Percentiles rank a stretch among this genome's conserved stretches.
Conservation (phyloP, 225 moss, liverwort and hornwort genomes). For the Marchantia paleacea region DNA sequence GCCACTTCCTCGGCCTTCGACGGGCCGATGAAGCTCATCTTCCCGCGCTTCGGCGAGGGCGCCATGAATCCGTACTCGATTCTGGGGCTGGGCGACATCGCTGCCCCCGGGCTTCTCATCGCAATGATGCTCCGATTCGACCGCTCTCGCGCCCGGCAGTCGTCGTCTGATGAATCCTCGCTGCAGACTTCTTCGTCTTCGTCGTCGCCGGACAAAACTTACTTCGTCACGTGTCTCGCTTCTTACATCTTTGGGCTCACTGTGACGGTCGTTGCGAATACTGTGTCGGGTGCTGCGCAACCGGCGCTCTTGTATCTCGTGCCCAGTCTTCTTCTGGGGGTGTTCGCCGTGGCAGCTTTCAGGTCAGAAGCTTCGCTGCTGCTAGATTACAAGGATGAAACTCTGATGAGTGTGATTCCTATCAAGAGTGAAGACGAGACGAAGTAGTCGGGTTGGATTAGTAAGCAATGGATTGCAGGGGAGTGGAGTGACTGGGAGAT, state of each 20-base stretch:
- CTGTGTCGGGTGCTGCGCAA: slow-evolving; percentile 91
- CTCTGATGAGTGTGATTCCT: slow-evolving; percentile 42
- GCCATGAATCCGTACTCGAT: slow-evolving; percentile 88
- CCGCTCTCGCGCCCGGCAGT: slow-evolving; percentile 48
- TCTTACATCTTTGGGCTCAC: slow-evolving; percentile 95
- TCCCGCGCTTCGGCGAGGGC: slow-evolving; percentile 63
- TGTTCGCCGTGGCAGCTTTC: slow-evolving; percentile 76
- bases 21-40: slow-evolving; percentile 96
- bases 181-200: neutral
- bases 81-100: slow-evolving; percentile 90
- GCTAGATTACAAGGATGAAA: slow-evolving; percentile 80
- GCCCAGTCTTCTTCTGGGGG: slow-evolving; percentile 82
- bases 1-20: slow-evolving; percentile 96
- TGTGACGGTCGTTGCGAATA: slow-evolving; percentile 82
- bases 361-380: slow-evolving; percentile 91
- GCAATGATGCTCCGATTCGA: slow-evolving; percentile 98
- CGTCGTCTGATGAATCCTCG: slow-evolving; percentile 21
- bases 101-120: slow-evolving; percentile 91
- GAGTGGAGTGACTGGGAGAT: neutral
- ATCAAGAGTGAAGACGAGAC: slow-evolving; percentile 53
- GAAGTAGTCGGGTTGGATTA: neutral
- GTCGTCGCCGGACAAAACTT: slow-evolving; percentile 72
- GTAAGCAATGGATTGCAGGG: neutral
- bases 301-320: slow-evolving; percentile 92
- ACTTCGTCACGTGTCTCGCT: slow-evolving; percentile 89